Base-by-base conservation (phyloP, 1,284 basidiomycete species). In the Moniliophthora roreri region DNA sequence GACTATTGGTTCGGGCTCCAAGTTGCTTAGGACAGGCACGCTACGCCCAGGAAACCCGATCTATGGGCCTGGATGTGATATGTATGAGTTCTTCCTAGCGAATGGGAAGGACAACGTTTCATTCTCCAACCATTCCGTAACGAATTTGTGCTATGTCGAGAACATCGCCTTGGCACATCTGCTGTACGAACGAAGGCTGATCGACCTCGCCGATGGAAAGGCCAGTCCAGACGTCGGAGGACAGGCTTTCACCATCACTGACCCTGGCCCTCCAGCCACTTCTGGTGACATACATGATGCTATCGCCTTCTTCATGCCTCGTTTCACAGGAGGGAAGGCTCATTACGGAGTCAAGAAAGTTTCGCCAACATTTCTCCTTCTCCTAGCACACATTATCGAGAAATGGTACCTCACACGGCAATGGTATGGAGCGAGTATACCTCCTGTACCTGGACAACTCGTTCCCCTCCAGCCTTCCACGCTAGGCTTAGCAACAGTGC, bases 151-250 rank as follows among this genome's bases (percentile, higher is more conserved):
- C 57, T 79, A 79, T 54, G 81, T 81, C 56, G 81, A 83, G 66
- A 83, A 83, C 55, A 75, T 70, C 55, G 73, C 81, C 2, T 67
- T 79, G 8, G 76, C 79, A 3, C 80, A 84, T 60, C 66, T 83
- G 15, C 71, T 72, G 58, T 83, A 81, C 62, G 80, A 83, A 62
- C 68, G 67, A 50, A 72, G 78, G 21, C 73, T 82, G 47, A 37
- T 60, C 28, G 53, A 60, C 2, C 37, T 55, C 2, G 5, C 32
- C 13, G 15, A 28, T 11, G 51, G 39, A 11, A 32, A 23, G 32
- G 20, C 24, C 23, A 15, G 13, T 21, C 70, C 75, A 4, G 77
- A 81, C 60, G 67, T 83, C 46, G 76, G 80, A 32, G 80, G 80
- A 2, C 73, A 77, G 56, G 71, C 75, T 5, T 82, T 80, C 63